phyloP scores from a whole-genome alignment of 2,329 filamentous ascomycete genomes.

The Ophiocordyceps sinensis region DNA sequence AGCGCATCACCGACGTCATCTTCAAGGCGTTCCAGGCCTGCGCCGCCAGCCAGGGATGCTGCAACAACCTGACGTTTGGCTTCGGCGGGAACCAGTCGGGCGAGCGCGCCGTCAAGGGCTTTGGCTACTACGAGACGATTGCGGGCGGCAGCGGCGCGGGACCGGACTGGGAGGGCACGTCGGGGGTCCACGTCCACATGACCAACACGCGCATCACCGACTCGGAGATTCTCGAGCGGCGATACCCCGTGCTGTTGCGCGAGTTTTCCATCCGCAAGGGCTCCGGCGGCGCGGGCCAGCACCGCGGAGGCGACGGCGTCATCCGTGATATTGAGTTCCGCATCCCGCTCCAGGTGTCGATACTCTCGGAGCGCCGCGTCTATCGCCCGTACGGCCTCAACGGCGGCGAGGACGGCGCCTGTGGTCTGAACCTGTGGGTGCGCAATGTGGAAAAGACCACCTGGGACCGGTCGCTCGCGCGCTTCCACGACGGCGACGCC shows the following conservation, averaged over 20 bases:
- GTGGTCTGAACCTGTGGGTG: conserved; percentile 81
- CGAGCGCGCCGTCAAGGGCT: conserved; percentile 43
- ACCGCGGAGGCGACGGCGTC: conserved; percentile 60
- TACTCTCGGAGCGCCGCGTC: conserved; percentile 63
- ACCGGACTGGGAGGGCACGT: conserved; percentile 56
- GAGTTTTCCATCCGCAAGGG: conserved; percentile 52
- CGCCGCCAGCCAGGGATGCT: conserved; percentile 66
- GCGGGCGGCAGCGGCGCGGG: conserved; percentile 65
- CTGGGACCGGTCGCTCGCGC: conserved; percentile 28
- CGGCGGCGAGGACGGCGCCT: conserved; percentile 55
- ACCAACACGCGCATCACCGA: conserved; percentile 79
- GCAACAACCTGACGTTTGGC: conserved; percentile 76
- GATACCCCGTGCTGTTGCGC: conserved; percentile 53
- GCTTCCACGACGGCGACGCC: conserved; percentile 18
- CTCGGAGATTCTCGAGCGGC: conserved; percentile 61
- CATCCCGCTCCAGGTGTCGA: conserved; percentile 62
- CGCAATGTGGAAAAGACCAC: conserved; percentile 48
- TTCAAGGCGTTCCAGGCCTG: conserved; percentile 68
- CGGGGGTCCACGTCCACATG: conserved; percentile 72
- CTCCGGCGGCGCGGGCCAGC: conserved; percentile 42
- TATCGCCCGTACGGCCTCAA: conserved; percentile 59
- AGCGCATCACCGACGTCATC: conserved; percentile 73
- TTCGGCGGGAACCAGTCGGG: conserved; percentile 57
- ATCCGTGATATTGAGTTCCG: conserved; percentile 71
- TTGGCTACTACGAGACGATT: conserved; percentile 81